Evolutionary conservation across 2,329 filamentous ascomycete species (phyloP).

Genomic region (Penicillium sp.): DNA sequence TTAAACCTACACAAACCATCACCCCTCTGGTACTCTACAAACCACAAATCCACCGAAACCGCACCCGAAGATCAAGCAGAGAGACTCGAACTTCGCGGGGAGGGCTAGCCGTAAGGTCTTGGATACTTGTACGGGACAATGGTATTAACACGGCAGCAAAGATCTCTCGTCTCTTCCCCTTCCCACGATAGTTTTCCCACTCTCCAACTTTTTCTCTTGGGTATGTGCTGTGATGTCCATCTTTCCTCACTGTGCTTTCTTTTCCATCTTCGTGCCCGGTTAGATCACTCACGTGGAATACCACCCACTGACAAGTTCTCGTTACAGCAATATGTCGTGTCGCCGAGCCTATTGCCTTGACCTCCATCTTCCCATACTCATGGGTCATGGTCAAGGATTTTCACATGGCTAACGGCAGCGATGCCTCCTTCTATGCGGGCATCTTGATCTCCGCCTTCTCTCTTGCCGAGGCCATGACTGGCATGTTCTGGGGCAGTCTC

Average conservation of each 20-base stretch:
- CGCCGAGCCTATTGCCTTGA: constrained; percentile 88
- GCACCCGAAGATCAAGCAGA: constrained; percentile 4
- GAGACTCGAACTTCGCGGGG: constrained; percentile 18
- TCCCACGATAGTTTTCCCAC: constrained; percentile 73
- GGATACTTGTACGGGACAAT: constrained; percentile 52
- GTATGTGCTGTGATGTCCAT: constrained; percentile 52
- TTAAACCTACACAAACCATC: too few species aligned
- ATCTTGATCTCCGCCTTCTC: constrained; percentile 85
- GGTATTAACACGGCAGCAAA: constrained; percentile 62
- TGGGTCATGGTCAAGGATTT: constrained; percentile 81
- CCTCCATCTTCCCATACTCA: constrained; percentile 90
- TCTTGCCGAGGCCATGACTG: constrained; percentile 77
- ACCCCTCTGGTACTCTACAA: not conserved
- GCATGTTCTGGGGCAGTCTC: constrained; percentile 83
- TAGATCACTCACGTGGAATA: not conserved
- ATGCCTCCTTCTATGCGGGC: constrained; percentile 87
- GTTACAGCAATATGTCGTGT: constrained; percentile 83
- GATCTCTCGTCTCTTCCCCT: constrained; percentile 59
- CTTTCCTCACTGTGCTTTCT: not conserved
- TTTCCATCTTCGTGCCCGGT: not conserved
- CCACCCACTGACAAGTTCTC: constrained; percentile 1
- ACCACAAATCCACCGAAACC: not conserved
- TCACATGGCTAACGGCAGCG: constrained; percentile 67
- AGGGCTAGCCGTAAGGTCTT: constrained; percentile 54
- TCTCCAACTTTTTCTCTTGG: constrained; percentile 78